Percentiles rank a stretch among this genome's conserved stretches.
phyloP scores from a whole-genome alignment of 2,329 filamentous ascomycete species.

The Fusarium scirpi region DNA sequence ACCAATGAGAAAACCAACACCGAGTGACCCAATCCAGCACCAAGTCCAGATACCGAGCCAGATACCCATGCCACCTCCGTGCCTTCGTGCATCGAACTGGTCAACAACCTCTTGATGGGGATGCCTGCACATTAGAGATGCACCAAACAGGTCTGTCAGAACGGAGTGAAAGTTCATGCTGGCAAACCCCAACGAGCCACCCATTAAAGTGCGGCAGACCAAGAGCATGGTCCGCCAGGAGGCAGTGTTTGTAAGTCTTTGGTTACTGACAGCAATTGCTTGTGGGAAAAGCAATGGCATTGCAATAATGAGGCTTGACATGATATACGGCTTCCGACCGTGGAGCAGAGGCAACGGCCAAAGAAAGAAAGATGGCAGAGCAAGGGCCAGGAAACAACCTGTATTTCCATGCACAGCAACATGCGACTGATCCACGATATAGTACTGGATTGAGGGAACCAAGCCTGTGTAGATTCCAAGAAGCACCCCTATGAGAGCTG shows the following conservation, averaged over 20 bases:
- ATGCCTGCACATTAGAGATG: constrained; percentile 77
- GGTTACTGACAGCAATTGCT: constrained; percentile 71
- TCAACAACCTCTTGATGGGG: constrained; percentile 80
- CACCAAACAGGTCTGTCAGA: constrained; percentile 80
- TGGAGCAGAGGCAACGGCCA: constrained; percentile 83
- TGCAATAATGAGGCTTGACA: constrained; percentile 74
- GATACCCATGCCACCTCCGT: constrained; percentile 82
- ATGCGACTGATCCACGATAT: constrained; percentile 76
- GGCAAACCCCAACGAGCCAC: constrained; percentile 77
- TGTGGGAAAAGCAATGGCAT: constrained; percentile 82
- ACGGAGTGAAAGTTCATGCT: constrained; percentile 82
- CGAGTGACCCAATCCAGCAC: constrained; percentile 79
- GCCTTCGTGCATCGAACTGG: constrained; percentile 74
- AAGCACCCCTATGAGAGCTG: constrained; percentile 76
- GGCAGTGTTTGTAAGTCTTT: constrained; percentile 66
- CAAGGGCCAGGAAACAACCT: constrained; percentile 76
- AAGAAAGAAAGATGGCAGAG: constrained; percentile 74
- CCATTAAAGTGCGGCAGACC: constrained; percentile 73
- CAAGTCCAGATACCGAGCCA: constrained; percentile 85
- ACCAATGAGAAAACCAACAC: constrained; percentile 78
- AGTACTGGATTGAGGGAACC: constrained; percentile 83
- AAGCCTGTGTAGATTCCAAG: constrained; percentile 82
- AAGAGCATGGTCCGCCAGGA: constrained; percentile 72
- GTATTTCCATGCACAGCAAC: constrained; percentile 79
- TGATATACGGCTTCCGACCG: constrained; percentile 81